These are phyloP conservation scores for Ceratobasidium sp. DNA, from an alignment of 1,284 basidiomycete species.

Conservation along the genomic window DNA sequence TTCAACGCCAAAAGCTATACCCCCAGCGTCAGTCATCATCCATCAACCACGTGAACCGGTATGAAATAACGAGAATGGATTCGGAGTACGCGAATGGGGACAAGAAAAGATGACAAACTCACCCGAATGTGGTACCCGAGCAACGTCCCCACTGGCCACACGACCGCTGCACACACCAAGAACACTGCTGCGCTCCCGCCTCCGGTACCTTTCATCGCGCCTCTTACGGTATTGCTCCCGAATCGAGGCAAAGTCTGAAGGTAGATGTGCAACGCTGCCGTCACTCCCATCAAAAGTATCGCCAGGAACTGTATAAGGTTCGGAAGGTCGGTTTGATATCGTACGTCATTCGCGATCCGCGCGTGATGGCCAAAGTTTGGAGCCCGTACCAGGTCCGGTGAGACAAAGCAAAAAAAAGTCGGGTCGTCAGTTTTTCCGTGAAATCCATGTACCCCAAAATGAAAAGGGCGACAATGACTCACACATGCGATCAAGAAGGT, in stretches of 20 bases:
- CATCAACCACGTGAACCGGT: no score
- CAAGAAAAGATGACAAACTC: slow-evolving; percentile 55
- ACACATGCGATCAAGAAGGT: slow-evolving; percentile 80
- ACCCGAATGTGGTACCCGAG: slow-evolving; percentile 87
- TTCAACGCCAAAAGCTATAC: slow-evolving; percentile 82
- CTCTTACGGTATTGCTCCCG: slow-evolving; percentile 62
- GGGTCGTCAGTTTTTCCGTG: background rate
- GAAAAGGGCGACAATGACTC: slow-evolving; percentile 56
- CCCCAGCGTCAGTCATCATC: no score
- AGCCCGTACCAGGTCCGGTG: slow-evolving; percentile 3
- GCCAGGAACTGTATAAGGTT: slow-evolving; percentile 68
- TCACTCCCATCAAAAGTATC: slow-evolving; percentile 81
- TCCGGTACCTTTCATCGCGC: slow-evolving; percentile 68
- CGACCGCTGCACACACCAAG: slow-evolving; percentile 72
- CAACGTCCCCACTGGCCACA: slow-evolving; percentile 86
- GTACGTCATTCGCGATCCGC: background rate
- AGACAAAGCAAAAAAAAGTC: background rate
- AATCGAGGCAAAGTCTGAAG: slow-evolving; percentile 65
- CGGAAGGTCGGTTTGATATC: background rate
- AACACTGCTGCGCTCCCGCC: slow-evolving; percentile 86
- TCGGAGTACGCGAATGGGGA: background rate
- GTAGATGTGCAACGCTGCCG: slow-evolving; percentile 84
- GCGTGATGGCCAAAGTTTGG: background rate
- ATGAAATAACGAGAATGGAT: no score
- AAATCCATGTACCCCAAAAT: background rate